Evolutionary conservation across 352 stramenopile species (phyloP).

Genomic region (Phytophthora fragariaefolia): DNA sequence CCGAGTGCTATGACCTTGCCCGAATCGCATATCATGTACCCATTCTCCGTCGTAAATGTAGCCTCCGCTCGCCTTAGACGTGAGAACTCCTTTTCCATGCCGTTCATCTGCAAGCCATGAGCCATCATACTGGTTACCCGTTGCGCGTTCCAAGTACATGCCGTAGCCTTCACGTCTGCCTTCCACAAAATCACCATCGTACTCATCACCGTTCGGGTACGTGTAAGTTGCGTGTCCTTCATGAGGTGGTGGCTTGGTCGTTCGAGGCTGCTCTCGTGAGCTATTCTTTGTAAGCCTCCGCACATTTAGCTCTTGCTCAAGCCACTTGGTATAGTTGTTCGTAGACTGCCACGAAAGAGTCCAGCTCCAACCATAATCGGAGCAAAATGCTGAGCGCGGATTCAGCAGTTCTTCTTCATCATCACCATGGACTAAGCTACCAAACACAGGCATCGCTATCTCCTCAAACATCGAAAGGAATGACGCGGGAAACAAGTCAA

Average conservation of each 20-base stretch:
- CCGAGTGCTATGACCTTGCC: slow-evolving; percentile 73
- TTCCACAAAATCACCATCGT: slow-evolving; percentile 73
- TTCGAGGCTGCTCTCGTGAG: slow-evolving; percentile 38
- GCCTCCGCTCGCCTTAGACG: slow-evolving; percentile 50
- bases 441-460: slow-evolving; percentile 52
- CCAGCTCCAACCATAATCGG: slow-evolving; percentile 69
- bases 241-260: slow-evolving; percentile 36
- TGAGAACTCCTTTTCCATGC: slow-evolving; percentile 79
- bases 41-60: slow-evolving; percentile 87
- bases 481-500: slow-evolving; percentile 50
- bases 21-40: slow-evolving; percentile 70
- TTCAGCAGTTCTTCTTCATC: slow-evolving; percentile 41
- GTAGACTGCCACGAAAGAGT: slow-evolving; percentile 71
- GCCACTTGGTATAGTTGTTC: slow-evolving; percentile 65
- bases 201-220: slow-evolving; percentile 81
- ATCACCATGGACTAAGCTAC: slow-evolving; percentile 20
- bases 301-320: slow-evolving; percentile 25
- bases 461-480: slow-evolving; percentile 64
- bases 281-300: slow-evolving; percentile 15
- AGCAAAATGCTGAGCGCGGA: slow-evolving; percentile 46
- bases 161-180: slow-evolving; percentile 77
- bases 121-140: slow-evolving; percentile 81
- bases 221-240: slow-evolving; percentile 57
- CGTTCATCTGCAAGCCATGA: slow-evolving; percentile 69
- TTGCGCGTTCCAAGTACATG: slow-evolving; percentile 77